Evolutionary conservation across 345 rosid species (phyloP), one percentile per base, ranked within the genome.

Genomic region (Toxicodendron radicans): DNA sequence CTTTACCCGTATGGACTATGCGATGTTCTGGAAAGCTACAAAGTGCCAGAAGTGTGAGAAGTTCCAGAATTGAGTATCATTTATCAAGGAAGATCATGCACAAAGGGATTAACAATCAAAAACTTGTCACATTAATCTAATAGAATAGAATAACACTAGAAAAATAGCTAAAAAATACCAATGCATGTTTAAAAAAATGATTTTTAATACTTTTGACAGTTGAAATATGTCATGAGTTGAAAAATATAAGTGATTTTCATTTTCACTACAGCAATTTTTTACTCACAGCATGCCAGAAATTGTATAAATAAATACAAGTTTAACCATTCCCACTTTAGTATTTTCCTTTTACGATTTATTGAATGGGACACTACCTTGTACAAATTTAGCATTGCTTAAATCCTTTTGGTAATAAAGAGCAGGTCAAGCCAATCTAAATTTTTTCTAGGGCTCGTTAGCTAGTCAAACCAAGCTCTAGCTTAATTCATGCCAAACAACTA

Each of bases 1-100:
- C 51, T 63, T 68, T 68, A 51, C 61, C 63, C 14, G 27, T 17
- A 17, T 30, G 16, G 58, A 76, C 8, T 59, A 58, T 38, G 46
- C 20, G 30, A 38, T 23, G 70, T 46, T 14, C 65, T 33, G 9
- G 21, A 24, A 16, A 49, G 64, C 32, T 21, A 38, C 2, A 20
- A 73, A 64, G 41, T 9, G 61, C 61, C 35, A 53, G 33, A 74
- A 56, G 17, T 32, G 46, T 18, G 16, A 53, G 16, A 5, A 13
- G 63, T 63, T 58, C 35, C 38, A 18, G 16, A 9, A n/a, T 59
- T 30, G 17, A 13, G 24, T 58, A 60, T 45, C 48, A 68, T 32
- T 53, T n/a, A 2, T 7, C n/a, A 14, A 49, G 7, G 71, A 7
- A 35, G 51, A 72, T 33, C 6, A 17, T 33, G 20, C 59, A 21